Conservation (phyloP, 768 basidiomycete species). For the Lentinula guzmanii region DNA sequence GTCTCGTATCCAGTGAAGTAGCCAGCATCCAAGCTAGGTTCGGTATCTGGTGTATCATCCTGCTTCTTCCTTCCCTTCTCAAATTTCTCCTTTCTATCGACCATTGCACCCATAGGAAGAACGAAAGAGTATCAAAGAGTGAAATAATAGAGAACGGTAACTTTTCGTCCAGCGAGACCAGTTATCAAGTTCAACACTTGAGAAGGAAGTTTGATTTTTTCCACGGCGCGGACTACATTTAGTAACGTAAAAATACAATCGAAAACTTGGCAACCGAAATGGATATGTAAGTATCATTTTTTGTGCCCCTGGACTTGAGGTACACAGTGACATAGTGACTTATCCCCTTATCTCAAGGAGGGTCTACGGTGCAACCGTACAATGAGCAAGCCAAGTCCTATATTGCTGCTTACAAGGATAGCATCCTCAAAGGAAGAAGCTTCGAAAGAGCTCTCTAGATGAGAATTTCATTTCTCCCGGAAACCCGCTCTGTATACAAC, state of each 20-base stretch:
- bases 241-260: background rate
- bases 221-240: background rate
- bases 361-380: too few relatives aligned
- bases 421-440: too few relatives aligned
- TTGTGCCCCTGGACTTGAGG: background rate
- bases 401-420: too few relatives aligned
- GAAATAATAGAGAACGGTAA: background rate
- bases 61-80: slow-evolving; percentile 16
- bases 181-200: background rate
- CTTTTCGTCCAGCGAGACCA: slow-evolving; percentile 6
- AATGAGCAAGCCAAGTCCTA: too few relatives aligned
- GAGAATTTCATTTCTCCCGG: background rate
- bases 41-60: slow-evolving; percentile 14
- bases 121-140: background rate
- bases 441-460: too few relatives aligned
- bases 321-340: background rate
- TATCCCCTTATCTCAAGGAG: too few relatives aligned
- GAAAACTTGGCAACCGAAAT: background rate
- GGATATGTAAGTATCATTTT: background rate
- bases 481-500: too few relatives aligned
- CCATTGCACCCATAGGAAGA: slow-evolving; percentile 1
- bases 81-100: background rate
- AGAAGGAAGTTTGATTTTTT: background rate
- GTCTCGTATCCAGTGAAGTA: slow-evolving; percentile 22
- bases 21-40: slow-evolving; percentile 9